Evolutionary conservation across 2,329 filamentous ascomycete species (phyloP), one percentile per base, ranked within the genome.

Genomic region (Colletotrichum zoysiae): DNA sequence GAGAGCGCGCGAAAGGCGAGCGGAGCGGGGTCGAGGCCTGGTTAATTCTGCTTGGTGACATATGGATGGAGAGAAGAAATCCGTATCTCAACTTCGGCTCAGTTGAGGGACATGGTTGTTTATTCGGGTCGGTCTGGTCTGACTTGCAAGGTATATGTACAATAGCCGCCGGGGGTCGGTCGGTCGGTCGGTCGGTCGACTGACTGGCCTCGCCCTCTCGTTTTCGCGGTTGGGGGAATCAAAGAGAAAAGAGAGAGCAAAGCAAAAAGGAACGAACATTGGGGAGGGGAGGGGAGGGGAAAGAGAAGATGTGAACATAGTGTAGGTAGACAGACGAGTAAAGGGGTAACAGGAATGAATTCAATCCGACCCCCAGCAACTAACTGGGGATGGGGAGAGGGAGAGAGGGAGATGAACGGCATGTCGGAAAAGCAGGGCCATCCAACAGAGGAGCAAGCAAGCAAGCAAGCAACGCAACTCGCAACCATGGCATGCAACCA

Each of bases 1-100:
- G 57, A 48, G 42, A 33, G 42, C 40, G 57, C 14, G 57, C 35
- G 50, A 53, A 57, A 51, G 51, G 63, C 53, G 69, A 71, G 69
- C 65, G 69, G 69, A 71, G 69, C 69, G 69, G 69, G 69, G 69
- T 69, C 61, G 38, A 64, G 48, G 38, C 61, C 50, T 55, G 61
- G 26, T 55, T 56, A 16, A 42, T 68, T 51, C 60, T 35, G 35
- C 35, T 38, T 38, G 33, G 16, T 56, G 59, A 55, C 48, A 64
- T 61, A 64, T 48, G 38, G 38, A 56, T 61, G 38, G 26, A 48
- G 46, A 68, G 61, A 42, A 40, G 48, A n/a, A 40, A 55, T 20
- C 38, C 51, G 60, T 20, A 42, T 56, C 33, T 35, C 26, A 42
- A 51, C 38, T 61, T 18, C 35, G 59, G 50, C 50, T 53, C 46